Percentiles rank a stretch among this genome's conserved stretches.
phyloP scores from a whole-genome alignment of 345 rosid species.

The Abelmoschus esculentus region DNA sequence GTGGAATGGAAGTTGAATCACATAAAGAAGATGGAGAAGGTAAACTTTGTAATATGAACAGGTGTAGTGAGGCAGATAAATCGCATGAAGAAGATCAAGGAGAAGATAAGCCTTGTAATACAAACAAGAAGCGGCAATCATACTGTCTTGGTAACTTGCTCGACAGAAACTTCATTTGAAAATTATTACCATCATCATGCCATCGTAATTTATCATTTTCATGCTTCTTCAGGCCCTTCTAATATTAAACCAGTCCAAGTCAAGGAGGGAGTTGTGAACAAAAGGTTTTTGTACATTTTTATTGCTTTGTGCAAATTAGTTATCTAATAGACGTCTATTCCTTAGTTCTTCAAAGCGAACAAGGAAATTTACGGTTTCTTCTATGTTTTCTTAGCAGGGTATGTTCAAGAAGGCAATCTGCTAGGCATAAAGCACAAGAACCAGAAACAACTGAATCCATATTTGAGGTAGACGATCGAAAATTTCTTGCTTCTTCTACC shows the following conservation, averaged over 20 bases:
- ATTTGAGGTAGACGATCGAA: slow-evolving; percentile 15
- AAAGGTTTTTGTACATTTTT: slow-evolving; percentile 2
- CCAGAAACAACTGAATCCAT: slow-evolving; percentile 10
- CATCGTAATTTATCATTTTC: not conserved
- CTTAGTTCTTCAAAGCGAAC: too few species aligned
- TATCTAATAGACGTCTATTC: not conserved
- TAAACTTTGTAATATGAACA: slow-evolving; percentile 21
- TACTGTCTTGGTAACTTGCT: slow-evolving; percentile 15
- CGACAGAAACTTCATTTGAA: not conserved
- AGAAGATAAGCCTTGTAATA: slow-evolving; percentile 21
- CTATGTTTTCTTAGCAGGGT: not conserved
- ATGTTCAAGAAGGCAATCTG: slow-evolving; percentile 19
- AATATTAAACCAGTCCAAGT: not conserved
- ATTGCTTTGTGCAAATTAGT: not conserved
- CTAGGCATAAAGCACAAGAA: slow-evolving; percentile 11
- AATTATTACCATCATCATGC: not conserved
- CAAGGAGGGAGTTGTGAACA: not conserved
- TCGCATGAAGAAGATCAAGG: slow-evolving; percentile 16
- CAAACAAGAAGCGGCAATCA: slow-evolving; percentile 27
- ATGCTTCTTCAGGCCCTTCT: slow-evolving; percentile 9
- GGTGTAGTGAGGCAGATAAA: slow-evolving; percentile 11
- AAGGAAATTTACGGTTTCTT: not conserved
- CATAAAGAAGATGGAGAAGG: slow-evolving; percentile 16
- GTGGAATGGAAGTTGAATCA: slow-evolving; percentile 9
- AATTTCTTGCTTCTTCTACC: slow-evolving; percentile 21